Percentiles rank a stretch among this genome's conserved stretches.
These are phyloP conservation scores for Tetrapyrgos nigripes DNA, from an alignment of 1,284 basidiomycete species.

Conservation along the genomic window DNA sequence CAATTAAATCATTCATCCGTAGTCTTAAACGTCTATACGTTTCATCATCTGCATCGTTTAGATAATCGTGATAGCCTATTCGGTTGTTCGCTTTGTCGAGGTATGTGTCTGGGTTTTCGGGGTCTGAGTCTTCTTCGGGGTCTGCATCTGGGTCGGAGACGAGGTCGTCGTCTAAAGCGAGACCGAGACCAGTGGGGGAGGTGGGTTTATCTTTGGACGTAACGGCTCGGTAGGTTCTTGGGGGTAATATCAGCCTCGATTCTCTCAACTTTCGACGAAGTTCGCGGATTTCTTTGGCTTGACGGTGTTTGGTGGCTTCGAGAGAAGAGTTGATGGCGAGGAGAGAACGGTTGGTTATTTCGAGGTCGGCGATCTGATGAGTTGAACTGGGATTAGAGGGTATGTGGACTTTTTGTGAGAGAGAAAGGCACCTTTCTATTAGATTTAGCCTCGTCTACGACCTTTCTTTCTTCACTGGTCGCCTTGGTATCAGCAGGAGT, in stretches of 20 bases:
- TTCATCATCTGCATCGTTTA: constrained; percentile 47
- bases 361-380: constrained; percentile 78
- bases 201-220: constrained; percentile 44
- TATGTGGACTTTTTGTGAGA: not conserved
- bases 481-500: constrained; percentile 35
- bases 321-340: constrained; percentile 78
- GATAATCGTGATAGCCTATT: constrained; percentile 48
- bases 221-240: constrained; percentile 61
- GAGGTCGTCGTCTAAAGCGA: constrained; percentile 29
- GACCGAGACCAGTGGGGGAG: constrained; percentile 6
- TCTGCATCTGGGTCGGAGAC: constrained; percentile 50
- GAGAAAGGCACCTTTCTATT: constrained; percentile 69
- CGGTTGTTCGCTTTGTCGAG: constrained; percentile 51
- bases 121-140: too few species aligned
- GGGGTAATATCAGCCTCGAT: constrained; percentile 77
- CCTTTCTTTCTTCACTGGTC: constrained; percentile 56
- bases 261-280: constrained; percentile 78
- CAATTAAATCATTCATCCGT: constrained; percentile 69
- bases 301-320: constrained; percentile 76
- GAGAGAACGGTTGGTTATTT: constrained; percentile 82
- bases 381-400: constrained; percentile 2
- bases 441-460: constrained; percentile 74
- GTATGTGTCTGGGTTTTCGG: constrained; percentile 52
- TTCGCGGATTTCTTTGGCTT: constrained; percentile 81
- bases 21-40: constrained; percentile 63